Evolutionary conservation across 1,139 yeast genomes (phyloP).

Genomic region (Yamadazyma triangularis): DNA sequence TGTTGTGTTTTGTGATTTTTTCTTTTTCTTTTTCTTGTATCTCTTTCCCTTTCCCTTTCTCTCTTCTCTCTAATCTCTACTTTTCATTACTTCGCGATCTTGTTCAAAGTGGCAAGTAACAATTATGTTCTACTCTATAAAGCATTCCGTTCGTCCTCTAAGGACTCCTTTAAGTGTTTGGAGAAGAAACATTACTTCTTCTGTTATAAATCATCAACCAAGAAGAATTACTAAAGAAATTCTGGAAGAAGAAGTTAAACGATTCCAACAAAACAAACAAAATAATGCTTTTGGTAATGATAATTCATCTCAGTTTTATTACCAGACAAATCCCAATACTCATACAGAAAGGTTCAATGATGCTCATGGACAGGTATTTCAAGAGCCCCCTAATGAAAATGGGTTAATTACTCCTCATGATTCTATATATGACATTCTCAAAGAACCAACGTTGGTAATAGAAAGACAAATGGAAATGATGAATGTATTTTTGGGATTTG

Average conservation of each 20-base stretch:
- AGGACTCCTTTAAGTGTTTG: too few species aligned
- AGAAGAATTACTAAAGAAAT: slow-evolving; percentile 30
- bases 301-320: slow-evolving; percentile 25
- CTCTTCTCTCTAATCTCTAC: too few species aligned
- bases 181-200: too few species aligned
- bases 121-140: too few species aligned
- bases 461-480: slow-evolving; percentile 85
- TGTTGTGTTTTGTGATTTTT: too few species aligned
- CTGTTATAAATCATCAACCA: too few species aligned
- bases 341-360: slow-evolving; percentile 21
- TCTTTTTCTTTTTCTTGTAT: too few species aligned
- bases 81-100: too few species aligned
- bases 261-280: slow-evolving; percentile 14
- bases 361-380: slow-evolving; percentile 19
- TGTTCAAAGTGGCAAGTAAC: too few species aligned
- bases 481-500: slow-evolving; percentile 84
- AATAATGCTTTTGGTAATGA: slow-evolving; percentile 1
- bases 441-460: slow-evolving; percentile 78
- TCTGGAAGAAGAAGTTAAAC: slow-evolving; percentile 33
- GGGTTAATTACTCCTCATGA: slow-evolving; percentile 52
- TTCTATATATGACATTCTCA: slow-evolving; percentile 52
- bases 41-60: too few species aligned
- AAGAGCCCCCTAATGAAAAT: slow-evolving; percentile 36
- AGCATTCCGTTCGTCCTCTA: too few species aligned
- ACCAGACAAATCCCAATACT: slow-evolving; percentile 25